A percentile compares a stretch with the other conserved stretches of the same genome.
phyloP scores from a whole-genome alignment of 495 filamentous ascomycete genomes.

The Pseudomonodictys pantanalensis region DNA sequence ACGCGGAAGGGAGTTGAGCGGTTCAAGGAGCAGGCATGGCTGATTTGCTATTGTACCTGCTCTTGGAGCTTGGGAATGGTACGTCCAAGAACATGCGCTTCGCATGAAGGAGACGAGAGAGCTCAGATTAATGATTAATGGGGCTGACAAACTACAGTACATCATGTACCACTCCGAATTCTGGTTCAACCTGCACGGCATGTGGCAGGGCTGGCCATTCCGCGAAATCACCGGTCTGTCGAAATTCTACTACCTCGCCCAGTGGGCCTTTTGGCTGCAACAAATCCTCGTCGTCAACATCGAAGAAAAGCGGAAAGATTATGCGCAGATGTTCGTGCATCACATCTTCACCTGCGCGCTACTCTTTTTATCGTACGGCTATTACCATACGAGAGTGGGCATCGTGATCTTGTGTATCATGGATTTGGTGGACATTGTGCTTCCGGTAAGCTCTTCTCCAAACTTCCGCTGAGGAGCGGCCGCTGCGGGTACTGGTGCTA shows the following conservation, averaged over 20 bases:
- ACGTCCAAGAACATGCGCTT: constrained; percentile 40
- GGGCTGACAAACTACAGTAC: constrained; percentile 54
- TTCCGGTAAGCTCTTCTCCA: constrained; percentile 63
- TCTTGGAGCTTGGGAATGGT: constrained; percentile 87
- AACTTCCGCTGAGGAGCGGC: background rate
- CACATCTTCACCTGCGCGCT: constrained; percentile 85
- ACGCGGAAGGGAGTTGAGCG: constrained; percentile 70
- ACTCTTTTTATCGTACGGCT: constrained; percentile 76
- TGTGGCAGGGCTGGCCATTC: constrained; percentile 82
- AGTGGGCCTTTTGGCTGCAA: constrained; percentile 91
- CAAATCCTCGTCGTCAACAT: constrained; percentile 93
- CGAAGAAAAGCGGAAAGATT: constrained; percentile 89
- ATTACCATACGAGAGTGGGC: constrained; percentile 79
- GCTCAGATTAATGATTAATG: background rate
- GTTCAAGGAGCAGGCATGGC: constrained; percentile 92
- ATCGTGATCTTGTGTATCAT: constrained; percentile 87
- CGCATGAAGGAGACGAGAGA: background rate
- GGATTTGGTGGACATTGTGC: constrained; percentile 86
- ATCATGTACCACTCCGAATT: constrained; percentile 73
- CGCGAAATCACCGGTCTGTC: constrained; percentile 66
- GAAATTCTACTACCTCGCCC: constrained; percentile 90
- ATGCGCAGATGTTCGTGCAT: constrained; percentile 93
- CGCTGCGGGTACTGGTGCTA: constrained; percentile 16
- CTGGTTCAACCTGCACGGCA: constrained; percentile 69
- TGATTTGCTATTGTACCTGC: constrained; percentile 71